Evolutionary conservation across 2,329 filamentous ascomycete genomes (phyloP).

Genomic region (Beauveria asiatica): DNA sequence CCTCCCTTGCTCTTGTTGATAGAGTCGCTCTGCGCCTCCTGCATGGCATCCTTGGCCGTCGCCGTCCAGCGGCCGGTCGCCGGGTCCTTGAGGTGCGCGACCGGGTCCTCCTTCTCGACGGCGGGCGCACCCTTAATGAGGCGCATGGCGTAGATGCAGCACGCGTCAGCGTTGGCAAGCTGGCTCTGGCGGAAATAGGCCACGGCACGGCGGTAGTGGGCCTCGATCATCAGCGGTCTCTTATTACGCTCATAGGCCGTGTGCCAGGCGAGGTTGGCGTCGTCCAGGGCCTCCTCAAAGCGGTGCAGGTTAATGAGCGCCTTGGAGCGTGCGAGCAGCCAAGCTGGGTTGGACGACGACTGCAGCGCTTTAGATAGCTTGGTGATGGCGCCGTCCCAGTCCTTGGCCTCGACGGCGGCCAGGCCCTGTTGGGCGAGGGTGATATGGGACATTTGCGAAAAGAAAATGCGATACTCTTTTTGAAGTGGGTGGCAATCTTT

Average conservation of each 20-base stretch:
- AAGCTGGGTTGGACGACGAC: slow-evolving; percentile 59
- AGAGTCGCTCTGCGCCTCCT: slow-evolving; percentile 23
- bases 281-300: slow-evolving; percentile 55
- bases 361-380: slow-evolving; percentile 61
- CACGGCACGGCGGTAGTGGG: slow-evolving; percentile 72
- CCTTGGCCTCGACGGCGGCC: slow-evolving; percentile 49
- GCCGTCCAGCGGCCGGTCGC: slow-evolving; percentile 39
- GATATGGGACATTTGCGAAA: slow-evolving; percentile 39
- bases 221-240: slow-evolving; percentile 67
- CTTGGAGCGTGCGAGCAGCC: slow-evolving; percentile 75
- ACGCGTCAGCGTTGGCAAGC: slow-evolving; percentile 66
- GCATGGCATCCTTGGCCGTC: slow-evolving; percentile 23
- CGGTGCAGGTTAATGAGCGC: slow-evolving; percentile 60
- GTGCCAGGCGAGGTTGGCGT: slow-evolving; percentile 59
- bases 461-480: background rate
- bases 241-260: slow-evolving; percentile 59
- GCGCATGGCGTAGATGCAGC: slow-evolving; percentile 52
- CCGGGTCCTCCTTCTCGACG: slow-evolving; percentile 25
- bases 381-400: slow-evolving; percentile 60
- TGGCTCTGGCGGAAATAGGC: slow-evolving; percentile 60
- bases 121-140: slow-evolving; percentile 25
- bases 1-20: slow-evolving; percentile 18
- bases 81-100: slow-evolving; percentile 25
- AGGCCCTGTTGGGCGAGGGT: slow-evolving; percentile 53
- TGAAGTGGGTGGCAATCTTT: background rate